Percentiles rank a stretch among this genome's conserved stretches.
Conservation (phyloP, 2,329 filamentous ascomycete species). For the Lasiodiplodia sp. region DNA sequence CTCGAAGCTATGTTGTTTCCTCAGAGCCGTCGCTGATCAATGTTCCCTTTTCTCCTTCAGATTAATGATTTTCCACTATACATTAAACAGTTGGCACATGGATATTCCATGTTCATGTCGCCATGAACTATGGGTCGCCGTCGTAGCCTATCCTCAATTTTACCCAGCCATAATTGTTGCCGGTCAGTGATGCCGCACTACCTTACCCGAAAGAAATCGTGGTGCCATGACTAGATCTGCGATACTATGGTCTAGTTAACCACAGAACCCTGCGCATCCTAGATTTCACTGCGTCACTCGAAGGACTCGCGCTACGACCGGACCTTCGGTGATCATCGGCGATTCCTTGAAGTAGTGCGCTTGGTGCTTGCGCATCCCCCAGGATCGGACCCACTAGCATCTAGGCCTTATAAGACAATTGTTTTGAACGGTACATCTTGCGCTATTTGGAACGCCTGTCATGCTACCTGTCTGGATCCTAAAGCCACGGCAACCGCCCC, state of each 20-base stretch:
- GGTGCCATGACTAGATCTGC: constrained; percentile 67
- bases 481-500: constrained; percentile 39
- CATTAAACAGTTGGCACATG: constrained; percentile 62
- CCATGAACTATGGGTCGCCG: constrained; percentile 60
- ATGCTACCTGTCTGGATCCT: constrained; percentile 70
- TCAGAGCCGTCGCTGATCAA: no score
- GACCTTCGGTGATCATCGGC: constrained; percentile 52
- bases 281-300: constrained; percentile 66
- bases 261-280: constrained; percentile 62
- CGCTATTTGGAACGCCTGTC: constrained; percentile 57
- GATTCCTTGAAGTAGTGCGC: constrained; percentile 66
- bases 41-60: constrained; percentile 50
- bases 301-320: constrained; percentile 40
- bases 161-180: constrained; percentile 52
- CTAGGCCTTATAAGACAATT: constrained; percentile 67
- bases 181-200: constrained; percentile 57
- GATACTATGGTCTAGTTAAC: constrained; percentile 62
- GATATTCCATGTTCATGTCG: constrained; percentile 51
- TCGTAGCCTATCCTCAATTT: constrained; percentile 61
- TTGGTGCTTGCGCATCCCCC: constrained; percentile 60
- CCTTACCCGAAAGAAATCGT: constrained; percentile 63
- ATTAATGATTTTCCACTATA: constrained; percentile 60
- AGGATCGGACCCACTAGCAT: constrained; percentile 71
- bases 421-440: constrained; percentile 60
- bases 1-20: no score